phyloP scores from a whole-genome alignment of 2,329 filamentous ascomycete species.

The Phoma sp. region DNA sequence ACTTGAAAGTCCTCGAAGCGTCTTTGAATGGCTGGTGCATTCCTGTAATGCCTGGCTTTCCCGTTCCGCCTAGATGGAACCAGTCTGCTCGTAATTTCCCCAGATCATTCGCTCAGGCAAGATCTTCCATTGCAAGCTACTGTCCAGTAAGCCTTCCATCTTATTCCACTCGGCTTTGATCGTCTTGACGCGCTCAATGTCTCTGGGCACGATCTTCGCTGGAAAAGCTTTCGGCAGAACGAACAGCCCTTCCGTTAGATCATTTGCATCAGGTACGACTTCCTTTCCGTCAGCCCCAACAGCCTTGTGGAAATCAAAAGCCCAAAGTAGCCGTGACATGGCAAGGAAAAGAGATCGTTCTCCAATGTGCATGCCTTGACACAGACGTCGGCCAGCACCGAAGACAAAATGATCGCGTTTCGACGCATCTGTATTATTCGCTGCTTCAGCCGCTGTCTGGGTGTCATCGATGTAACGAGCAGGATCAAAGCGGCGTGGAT shows the following conservation, averaged over 20 bases:
- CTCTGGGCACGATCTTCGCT: slow-evolving; percentile 24
- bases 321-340: slow-evolving; percentile 44
- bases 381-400: slow-evolving; percentile 47
- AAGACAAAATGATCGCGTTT: slow-evolving; percentile 48
- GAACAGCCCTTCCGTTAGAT: slow-evolving; percentile 27
- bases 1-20: too few species aligned
- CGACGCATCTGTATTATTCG: slow-evolving; percentile 34
- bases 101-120: slow-evolving; percentile 27
- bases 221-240: slow-evolving; percentile 26
- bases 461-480: slow-evolving; percentile 42
- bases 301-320: slow-evolving; percentile 30
- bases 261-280: slow-evolving; percentile 18
- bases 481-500: slow-evolving; percentile 54
- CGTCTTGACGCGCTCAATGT: slow-evolving; percentile 7
- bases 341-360: slow-evolving; percentile 40
- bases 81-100: slow-evolving; percentile 18
- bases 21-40: too few species aligned
- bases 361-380: slow-evolving; percentile 48
- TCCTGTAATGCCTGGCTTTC: background rate
- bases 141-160: slow-evolving; percentile 23
- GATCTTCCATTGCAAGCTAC: slow-evolving; percentile 27
- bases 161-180: slow-evolving; percentile 25
- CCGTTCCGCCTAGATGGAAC: background rate
- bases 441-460: slow-evolving; percentile 40
- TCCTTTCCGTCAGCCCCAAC: slow-evolving; percentile 5